Conservation (phyloP, 306 rosid genomes). For the Nissolia schottii region DNA sequence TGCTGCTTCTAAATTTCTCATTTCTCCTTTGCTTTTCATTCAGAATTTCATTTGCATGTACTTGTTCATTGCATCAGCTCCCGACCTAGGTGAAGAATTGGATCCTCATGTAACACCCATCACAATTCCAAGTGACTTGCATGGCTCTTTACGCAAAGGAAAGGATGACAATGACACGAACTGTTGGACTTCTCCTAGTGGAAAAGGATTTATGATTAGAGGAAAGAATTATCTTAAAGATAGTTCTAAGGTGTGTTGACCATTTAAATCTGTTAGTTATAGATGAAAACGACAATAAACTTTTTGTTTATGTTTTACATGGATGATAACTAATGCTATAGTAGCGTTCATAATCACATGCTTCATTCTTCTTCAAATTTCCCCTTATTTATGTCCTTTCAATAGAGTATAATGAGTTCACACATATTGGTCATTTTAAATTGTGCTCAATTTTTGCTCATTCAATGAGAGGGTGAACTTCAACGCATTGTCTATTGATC, state of each 20-base stretch:
- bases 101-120: constrained; percentile 50
- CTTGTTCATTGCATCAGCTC: constrained; percentile 49
- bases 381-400: neutral
- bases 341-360: neutral
- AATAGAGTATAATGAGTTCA: neutral
- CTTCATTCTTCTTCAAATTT: constrained; percentile 10
- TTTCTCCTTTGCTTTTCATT: neutral
- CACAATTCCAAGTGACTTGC: constrained; percentile 46
- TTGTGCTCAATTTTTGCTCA: neutral
- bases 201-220: constrained; percentile 82
- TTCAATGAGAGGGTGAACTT: too few species aligned
- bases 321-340: neutral
- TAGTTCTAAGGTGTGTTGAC: constrained; percentile 60
- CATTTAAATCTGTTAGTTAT: constrained; percentile 8
- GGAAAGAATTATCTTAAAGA: constrained; percentile 92
- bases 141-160: constrained; percentile 59
- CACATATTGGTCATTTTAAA: constrained; percentile 20
- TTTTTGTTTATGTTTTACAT: neutral
- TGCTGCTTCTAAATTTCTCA: constrained; percentile 9
- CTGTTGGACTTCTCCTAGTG: constrained; percentile 85
- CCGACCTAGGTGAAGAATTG: constrained; percentile 54
- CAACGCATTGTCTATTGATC: too few species aligned
- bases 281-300: neutral
- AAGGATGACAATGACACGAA: constrained; percentile 65
- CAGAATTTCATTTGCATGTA: constrained; percentile 3